These are phyloP conservation scores for Talaromyces funiculosus DNA, from an alignment of 2,329 filamentous ascomycete genomes.

Conservation along the genomic window DNA sequence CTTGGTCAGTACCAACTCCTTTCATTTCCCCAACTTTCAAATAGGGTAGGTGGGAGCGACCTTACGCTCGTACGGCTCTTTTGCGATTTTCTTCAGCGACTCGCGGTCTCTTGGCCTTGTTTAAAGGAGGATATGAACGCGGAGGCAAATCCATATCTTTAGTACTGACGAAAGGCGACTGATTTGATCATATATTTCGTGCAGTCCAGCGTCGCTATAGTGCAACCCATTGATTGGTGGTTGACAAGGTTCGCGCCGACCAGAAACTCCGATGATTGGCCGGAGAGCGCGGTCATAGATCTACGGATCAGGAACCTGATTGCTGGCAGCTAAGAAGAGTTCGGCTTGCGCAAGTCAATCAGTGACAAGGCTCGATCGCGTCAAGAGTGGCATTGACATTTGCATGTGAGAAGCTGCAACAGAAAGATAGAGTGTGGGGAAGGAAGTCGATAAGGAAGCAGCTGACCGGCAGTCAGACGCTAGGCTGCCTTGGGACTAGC, in stretches of 20 bases:
- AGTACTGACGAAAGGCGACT: neutral
- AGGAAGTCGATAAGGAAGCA: neutral
- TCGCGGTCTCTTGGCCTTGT: conserved; percentile 30
- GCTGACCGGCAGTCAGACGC: neutral
- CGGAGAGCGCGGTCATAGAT: neutral
- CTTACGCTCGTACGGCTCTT: conserved; percentile 37
- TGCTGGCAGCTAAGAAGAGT: neutral
- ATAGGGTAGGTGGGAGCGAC: neutral
- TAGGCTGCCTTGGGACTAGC: neutral
- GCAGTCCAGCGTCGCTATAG: neutral
- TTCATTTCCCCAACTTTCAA: neutral
- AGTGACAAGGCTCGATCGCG: neutral
- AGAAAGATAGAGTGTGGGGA: neutral
- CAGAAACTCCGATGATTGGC: neutral
- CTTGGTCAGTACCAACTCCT: neutral
- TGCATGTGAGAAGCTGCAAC: neutral
- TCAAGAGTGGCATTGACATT: neutral
- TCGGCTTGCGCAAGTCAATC: neutral
- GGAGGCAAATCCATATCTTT: conserved; percentile 9
- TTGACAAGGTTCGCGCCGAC: neutral
- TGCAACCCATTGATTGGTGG: neutral
- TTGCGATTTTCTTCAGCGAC: conserved; percentile 39
- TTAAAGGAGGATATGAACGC: conserved; percentile 1
- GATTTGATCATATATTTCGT: neutral
- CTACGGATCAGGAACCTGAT: neutral